phyloP scores from a whole-genome alignment of 2,329 filamentous ascomycete species.

The Ramichloridium luteum region DNA sequence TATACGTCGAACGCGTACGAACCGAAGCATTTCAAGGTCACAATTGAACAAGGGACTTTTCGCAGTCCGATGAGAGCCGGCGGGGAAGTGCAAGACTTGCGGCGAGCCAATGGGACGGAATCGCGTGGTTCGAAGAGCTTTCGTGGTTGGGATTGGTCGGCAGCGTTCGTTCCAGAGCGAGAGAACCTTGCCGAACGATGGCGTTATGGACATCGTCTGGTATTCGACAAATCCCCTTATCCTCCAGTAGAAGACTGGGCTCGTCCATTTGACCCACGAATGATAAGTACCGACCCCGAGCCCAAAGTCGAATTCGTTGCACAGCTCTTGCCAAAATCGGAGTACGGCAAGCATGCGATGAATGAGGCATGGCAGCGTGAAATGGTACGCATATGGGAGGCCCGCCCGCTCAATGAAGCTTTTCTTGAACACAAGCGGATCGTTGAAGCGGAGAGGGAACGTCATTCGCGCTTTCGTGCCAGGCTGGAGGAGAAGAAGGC shows the following conservation, averaged over 20 bases:
- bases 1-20: background rate
- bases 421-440: too few relatives aligned
- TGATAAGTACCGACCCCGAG: background rate
- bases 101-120: background rate
- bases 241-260: background rate
- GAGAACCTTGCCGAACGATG: background rate
- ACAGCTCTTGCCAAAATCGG: background rate
- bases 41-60: conserved; percentile 1
- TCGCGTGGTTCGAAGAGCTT: too few relatives aligned
- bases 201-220: background rate
- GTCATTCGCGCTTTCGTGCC: too few relatives aligned
- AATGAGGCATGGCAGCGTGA: background rate
- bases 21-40: conserved; percentile 1
- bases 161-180: background rate
- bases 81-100: background rate
- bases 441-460: too few relatives aligned
- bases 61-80: background rate
- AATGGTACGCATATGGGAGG: conserved; percentile 1
- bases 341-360: background rate
- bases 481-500: too few relatives aligned
- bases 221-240: conserved; percentile 1
- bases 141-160: too few relatives aligned
- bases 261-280: background rate
- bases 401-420: too few relatives aligned
- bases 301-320: background rate